These are phyloP conservation scores for Talaromyces marneffei DNA, from an alignment of 2,329 filamentous ascomycete genomes.

Conservation along the genomic window DNA sequence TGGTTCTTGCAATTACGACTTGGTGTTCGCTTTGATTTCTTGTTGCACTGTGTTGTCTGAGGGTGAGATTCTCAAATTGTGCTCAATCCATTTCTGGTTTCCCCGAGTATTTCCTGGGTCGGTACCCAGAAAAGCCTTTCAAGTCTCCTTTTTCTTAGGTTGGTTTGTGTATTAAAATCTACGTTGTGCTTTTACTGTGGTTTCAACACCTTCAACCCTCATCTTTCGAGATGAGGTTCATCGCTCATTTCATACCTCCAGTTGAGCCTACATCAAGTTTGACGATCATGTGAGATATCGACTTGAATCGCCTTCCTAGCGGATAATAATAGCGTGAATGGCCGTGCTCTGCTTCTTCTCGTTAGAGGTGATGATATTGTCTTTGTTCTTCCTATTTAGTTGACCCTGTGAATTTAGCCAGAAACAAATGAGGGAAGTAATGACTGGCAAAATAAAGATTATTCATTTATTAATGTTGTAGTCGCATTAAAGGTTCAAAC, in stretches of 20 bases:
- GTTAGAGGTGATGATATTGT: background rate
- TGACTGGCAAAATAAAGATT: background rate
- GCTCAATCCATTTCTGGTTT: background rate
- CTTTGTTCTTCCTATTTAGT: background rate
- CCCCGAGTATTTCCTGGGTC: background rate
- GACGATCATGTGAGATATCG: background rate
- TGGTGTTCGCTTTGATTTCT: background rate
- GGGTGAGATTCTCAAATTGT: background rate
- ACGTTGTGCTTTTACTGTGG: background rate
- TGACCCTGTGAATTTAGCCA: background rate
- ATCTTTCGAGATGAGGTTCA: background rate
- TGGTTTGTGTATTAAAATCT: background rate
- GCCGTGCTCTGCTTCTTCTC: background rate
- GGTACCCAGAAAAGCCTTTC: slow-evolving; percentile 2
- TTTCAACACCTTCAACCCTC: background rate
- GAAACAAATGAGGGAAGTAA: background rate
- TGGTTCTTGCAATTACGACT: background rate
- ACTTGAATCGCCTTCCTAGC: background rate
- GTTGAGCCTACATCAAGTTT: background rate
- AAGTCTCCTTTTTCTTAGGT: background rate
- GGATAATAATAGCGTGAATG: background rate
- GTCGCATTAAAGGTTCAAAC: background rate
- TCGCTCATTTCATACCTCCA: background rate
- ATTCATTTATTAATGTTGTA: background rate
- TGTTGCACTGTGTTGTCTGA: background rate